Percentiles rank a stretch among this genome's conserved stretches.
Evolutionary conservation across 352 stramenopile species (phyloP).

Genomic region (Phytopythium delawarense): DNA sequence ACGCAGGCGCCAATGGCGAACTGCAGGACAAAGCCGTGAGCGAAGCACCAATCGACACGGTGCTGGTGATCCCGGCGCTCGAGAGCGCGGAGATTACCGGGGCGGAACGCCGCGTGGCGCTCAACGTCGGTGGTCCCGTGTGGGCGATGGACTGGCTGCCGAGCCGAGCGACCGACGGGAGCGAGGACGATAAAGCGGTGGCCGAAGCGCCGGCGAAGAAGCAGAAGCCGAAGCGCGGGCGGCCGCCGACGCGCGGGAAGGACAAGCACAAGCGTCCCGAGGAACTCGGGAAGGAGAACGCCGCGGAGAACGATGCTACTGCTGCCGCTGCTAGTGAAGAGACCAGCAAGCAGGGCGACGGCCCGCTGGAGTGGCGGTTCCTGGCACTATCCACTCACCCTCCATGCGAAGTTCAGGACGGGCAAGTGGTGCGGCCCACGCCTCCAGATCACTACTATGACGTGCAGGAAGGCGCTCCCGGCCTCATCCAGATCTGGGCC

Average conservation of each 20-base stretch:
- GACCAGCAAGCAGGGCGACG: neutral
- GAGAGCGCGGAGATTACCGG: slow-evolving; percentile 16
- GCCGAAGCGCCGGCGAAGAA: slow-evolving; percentile 6
- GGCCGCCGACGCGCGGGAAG: slow-evolving; percentile 6
- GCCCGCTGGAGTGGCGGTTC: slow-evolving; percentile 42
- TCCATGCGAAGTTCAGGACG: slow-evolving; percentile 56
- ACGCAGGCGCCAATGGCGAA: neutral
- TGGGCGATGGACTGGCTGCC: slow-evolving; percentile 83
- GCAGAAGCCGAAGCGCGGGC: slow-evolving; percentile 17
- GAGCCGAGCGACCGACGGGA: slow-evolving; percentile 12
- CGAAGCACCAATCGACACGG: neutral
- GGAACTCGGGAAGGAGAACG: slow-evolving; percentile 35
- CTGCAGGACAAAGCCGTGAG: too few relatives aligned
- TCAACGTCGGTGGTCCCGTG: slow-evolving; percentile 71
- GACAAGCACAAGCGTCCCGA: slow-evolving; percentile 5
- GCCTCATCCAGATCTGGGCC: slow-evolving; percentile 79
- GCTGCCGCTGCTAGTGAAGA: neutral
- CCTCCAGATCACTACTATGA: slow-evolving; percentile 80
- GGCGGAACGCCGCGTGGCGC: slow-evolving; percentile 24
- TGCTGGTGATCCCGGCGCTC: slow-evolving; percentile 48
- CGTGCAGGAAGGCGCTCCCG: slow-evolving; percentile 34
- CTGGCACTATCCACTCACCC: slow-evolving; percentile 66
- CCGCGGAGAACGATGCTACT: neutral
- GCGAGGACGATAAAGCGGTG: neutral
- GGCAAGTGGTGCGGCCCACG: slow-evolving; percentile 53